Evolutionary conservation across 202 grass and related monocot genomes (phyloP), one percentile per base, ranked within the genome.

Genomic region (Sporobolus alterniflorus): DNA sequence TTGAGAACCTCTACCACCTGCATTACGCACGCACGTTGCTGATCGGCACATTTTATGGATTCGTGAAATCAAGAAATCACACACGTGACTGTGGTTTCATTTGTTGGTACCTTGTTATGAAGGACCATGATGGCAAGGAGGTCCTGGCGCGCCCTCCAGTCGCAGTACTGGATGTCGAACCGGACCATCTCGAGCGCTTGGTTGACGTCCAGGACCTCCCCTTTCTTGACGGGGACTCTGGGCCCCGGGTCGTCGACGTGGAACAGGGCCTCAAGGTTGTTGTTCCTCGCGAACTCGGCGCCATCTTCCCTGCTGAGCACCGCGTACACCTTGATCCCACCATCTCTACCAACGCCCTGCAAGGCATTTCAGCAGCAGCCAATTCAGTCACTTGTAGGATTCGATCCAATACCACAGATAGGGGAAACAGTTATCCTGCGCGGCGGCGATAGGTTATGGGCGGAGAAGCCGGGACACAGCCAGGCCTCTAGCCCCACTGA

Each of bases 1-100:
- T 99, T 99, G n/a, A 99, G 87, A 75, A 96, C 89, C 67, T 99
- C 93, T 13, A 99, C 93, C 46, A 96, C 96, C 96, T 98, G 77
- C 50, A 87, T 54, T 90, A 12, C 52, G 1, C 21, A 86, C n/a
- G n/a, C n/a, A n/a, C n/a, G n/a, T n/a, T n/a, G n/a, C n/a, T n/a
- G n/a, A n/a, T n/a, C n/a, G n/a, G n/a, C 14, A 36, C 8, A 24
- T 26, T 26, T 29, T 29, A n/a, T 16, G 49, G 8, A 56, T 47
- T 20, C 68, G 11, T 60, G 16, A 22, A 47, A 6, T 49, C 40
- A 34, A 66, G 14, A 75, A 50, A 2, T 28, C 49, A 39, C 36
- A n/a, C n/a, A n/a, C n/a, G n/a, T n/a, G n/a, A n/a, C n/a, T n/a
- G n/a, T n/a, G n/a, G n/a, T n/a, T n/a, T n/a, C n/a, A n/a, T n/a